phyloP scores from a whole-genome alignment of 1,284 basidiomycete genomes.

The Cutaneotrichosporon cutaneum region DNA sequence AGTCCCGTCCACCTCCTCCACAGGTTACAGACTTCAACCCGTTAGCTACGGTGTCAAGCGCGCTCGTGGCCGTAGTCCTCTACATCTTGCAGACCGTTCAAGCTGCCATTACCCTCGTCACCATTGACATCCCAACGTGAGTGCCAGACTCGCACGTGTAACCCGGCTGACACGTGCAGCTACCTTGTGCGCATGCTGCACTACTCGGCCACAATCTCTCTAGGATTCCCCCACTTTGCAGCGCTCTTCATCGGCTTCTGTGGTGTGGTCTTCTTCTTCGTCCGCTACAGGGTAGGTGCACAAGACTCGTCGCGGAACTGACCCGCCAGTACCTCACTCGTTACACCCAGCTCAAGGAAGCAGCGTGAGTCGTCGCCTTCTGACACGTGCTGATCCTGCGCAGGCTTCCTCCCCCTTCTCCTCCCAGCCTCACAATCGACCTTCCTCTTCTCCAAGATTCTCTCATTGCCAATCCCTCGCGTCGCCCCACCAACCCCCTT shows the following conservation, averaged over 20 bases:
- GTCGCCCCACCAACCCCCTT: slow-evolving; percentile 62
- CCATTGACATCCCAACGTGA: slow-evolving; percentile 71
- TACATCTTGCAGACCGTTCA: slow-evolving; percentile 76
- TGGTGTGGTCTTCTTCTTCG: slow-evolving; percentile 74
- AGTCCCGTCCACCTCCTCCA: slow-evolving; percentile 15
- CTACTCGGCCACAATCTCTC: slow-evolving; percentile 82
- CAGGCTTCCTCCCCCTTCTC: slow-evolving; percentile 39
- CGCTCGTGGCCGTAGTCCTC: slow-evolving; percentile 77
- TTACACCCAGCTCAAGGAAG: slow-evolving; percentile 75
- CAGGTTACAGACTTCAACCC: slow-evolving; percentile 54
- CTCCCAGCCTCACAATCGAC: slow-evolving; percentile 34
- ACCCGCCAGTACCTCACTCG: slow-evolving; percentile 50
- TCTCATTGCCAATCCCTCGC: slow-evolving; percentile 68
- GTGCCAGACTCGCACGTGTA: slow-evolving; percentile 11
- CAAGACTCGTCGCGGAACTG: slow-evolving; percentile 47
- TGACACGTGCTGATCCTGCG: slow-evolving; percentile 4
- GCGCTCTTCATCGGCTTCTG: slow-evolving; percentile 67
- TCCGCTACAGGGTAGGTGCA: slow-evolving; percentile 76
- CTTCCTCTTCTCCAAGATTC: slow-evolving; percentile 31
- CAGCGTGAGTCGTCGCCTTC: slow-evolving; percentile 56
- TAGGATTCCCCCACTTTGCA: slow-evolving; percentile 85
- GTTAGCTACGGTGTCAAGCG: slow-evolving; percentile 71
- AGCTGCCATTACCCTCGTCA: slow-evolving; percentile 68
- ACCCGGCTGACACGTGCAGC: slow-evolving; percentile 53
- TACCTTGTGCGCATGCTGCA: slow-evolving; percentile 63